phyloP scores from a whole-genome alignment of 2,329 filamentous ascomycete genomes.

The Colletotrichum lini region DNA sequence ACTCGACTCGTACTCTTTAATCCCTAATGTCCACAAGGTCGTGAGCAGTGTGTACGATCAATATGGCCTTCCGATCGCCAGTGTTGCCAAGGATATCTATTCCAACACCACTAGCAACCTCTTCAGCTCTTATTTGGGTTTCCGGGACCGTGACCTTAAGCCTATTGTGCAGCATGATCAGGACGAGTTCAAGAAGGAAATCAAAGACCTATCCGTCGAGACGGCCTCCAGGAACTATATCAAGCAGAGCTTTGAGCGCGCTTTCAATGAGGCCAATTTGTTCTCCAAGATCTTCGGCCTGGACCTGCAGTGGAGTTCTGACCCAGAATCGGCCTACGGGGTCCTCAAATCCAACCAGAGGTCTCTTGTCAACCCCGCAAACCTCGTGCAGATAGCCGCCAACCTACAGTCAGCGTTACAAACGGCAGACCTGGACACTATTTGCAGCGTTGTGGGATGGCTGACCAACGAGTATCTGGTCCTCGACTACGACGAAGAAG shows the following conservation, averaged over 20 bases:
- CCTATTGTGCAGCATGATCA: constrained; percentile 68
- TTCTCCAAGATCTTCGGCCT: constrained; percentile 70
- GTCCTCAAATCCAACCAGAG: constrained; percentile 65
- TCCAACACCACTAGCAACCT: constrained; percentile 68
- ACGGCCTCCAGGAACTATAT: constrained; percentile 71
- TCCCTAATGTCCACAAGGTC: constrained; percentile 70
- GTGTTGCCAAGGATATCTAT: constrained; percentile 66
- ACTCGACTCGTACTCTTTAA: constrained; percentile 67
- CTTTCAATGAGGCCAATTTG: constrained; percentile 67
- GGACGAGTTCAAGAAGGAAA: constrained; percentile 68
- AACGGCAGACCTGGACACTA: constrained; percentile 61
- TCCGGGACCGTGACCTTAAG: constrained; percentile 68
- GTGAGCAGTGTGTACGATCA: constrained; percentile 67
- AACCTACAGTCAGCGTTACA: constrained; percentile 66
- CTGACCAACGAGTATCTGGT: constrained; percentile 71
- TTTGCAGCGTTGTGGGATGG: constrained; percentile 71
- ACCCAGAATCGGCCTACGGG: constrained; percentile 65
- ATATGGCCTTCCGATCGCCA: constrained; percentile 61
- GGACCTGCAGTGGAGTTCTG: constrained; percentile 66
- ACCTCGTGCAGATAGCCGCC: constrained; percentile 66
- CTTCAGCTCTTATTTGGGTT: constrained; percentile 67
- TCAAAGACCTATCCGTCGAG: constrained; percentile 64
- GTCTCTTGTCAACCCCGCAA: constrained; percentile 67
- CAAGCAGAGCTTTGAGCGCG: constrained; percentile 72
- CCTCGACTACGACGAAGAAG: constrained; percentile 70